Conservation (phyloP, 257 asterid species). For the Nemophila menziesii region DNA sequence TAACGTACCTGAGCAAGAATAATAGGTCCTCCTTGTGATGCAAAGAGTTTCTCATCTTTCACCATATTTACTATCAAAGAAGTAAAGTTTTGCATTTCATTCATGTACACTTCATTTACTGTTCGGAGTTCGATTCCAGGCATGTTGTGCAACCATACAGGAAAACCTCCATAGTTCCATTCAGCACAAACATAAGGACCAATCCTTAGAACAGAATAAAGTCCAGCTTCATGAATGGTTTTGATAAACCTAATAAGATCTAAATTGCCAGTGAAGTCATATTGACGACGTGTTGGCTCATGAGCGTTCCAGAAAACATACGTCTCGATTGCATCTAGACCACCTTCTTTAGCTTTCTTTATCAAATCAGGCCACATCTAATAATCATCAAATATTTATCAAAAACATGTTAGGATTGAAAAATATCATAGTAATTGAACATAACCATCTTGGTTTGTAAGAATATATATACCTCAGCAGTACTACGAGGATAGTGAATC, state of each 20-base stretch:
- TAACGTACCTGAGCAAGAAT: conserved; percentile 51
- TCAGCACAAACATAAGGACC: conserved; percentile 89
- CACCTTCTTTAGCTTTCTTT: conserved; percentile 60
- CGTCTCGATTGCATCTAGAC: conserved; percentile 67
- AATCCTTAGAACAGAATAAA: conserved; percentile 53
- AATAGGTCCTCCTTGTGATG: conserved; percentile 88
- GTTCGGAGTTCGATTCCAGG: conserved; percentile 53
- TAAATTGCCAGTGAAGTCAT: conserved; percentile 51
- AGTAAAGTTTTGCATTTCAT: conserved; percentile 67
- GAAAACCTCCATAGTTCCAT: conserved; percentile 85
- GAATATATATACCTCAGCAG: conserved; percentile 33
- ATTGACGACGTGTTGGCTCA: conserved; percentile 50
- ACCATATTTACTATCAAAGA: conserved; percentile 51
- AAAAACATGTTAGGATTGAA: too few relatives aligned
- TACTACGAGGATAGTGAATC: conserved; percentile 75
- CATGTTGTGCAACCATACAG: conserved; percentile 61
- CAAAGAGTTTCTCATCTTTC: conserved; percentile 57
- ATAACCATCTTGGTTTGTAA: too few relatives aligned
- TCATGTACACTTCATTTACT: conserved; percentile 43
- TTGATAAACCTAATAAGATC: conserved; percentile 57
- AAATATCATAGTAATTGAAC: too few relatives aligned
- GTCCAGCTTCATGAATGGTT: conserved; percentile 44
- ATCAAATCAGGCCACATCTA: conserved; percentile 88
- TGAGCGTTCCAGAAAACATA: conserved; percentile 81
- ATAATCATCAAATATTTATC: conserved; percentile 2